A percentile compares a stretch with the other conserved stretches of the same genome.
Evolutionary conservation across 306 rosid species (phyloP).

Genomic region (Ceratonia siliqua): DNA sequence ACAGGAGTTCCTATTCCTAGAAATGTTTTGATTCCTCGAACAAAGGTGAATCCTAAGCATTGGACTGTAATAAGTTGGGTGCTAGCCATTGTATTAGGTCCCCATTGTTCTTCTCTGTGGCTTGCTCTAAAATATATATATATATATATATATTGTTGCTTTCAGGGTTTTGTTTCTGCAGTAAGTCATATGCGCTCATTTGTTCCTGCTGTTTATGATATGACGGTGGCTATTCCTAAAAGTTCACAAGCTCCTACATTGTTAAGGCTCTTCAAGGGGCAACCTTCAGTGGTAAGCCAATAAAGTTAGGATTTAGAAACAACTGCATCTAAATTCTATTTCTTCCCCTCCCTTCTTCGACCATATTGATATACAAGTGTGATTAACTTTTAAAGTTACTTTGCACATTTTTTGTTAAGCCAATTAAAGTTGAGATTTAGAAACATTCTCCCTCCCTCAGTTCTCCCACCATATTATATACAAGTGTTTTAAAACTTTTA

Average conservation of each 20-base stretch:
- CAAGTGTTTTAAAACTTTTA: not conserved
- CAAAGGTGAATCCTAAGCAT: constrained; percentile 59
- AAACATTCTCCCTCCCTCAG: not conserved
- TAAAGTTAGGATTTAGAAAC: constrained; percentile 32
- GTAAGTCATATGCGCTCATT: constrained; percentile 69
- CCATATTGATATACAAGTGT: not conserved
- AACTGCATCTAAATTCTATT: not conserved
- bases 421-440: constrained; percentile 30
- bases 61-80: not conserved
- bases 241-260: constrained; percentile 83
- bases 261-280: constrained; percentile 85
- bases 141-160: constrained; percentile 48
- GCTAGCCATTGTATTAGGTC: not conserved
- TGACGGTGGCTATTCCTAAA: constrained; percentile 82
- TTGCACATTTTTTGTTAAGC: constrained; percentile 28
- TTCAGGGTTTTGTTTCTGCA: constrained; percentile 78
- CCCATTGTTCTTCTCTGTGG: not conserved
- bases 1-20: constrained; percentile 73
- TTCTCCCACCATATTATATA: not conserved
- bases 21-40: constrained; percentile 95
- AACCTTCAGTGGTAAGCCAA: constrained; percentile 79
- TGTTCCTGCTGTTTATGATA: constrained; percentile 72
- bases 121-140: not conserved
- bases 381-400: not conserved
- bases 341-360: not conserved